A percentile compares a stretch with the other conserved stretches of the same genome.
These are phyloP conservation scores for Alternaria hordeiaustralica DNA, from an alignment of 2,329 filamentous ascomycete species.

Conservation along the genomic window DNA sequence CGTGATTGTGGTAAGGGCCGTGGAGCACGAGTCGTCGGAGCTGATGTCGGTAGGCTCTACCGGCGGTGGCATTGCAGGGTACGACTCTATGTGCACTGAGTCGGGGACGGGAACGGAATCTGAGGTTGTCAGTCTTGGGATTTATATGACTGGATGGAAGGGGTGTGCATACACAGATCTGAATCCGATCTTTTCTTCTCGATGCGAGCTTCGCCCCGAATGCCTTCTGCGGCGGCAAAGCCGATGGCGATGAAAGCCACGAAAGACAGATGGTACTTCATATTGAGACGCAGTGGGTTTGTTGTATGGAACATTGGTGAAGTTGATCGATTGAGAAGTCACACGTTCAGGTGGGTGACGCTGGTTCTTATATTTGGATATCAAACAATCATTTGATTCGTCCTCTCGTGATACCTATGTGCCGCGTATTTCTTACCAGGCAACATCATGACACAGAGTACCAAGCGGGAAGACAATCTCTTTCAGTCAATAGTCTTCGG, in stretches of 20 bases:
- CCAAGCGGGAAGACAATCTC: not conserved
- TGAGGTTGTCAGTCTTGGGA: not conserved
- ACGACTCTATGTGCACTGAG: not conserved
- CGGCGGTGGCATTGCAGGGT: not conserved
- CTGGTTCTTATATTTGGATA: not conserved
- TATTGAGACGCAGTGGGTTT: conserved; percentile 13
- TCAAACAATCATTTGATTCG: not conserved
- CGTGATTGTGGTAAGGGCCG: not conserved
- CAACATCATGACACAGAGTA: not conserved
- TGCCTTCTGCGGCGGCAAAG: conserved; percentile 44
- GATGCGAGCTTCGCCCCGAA: conserved; percentile 30
- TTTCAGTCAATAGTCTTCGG: not conserved
- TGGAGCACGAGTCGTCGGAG: not conserved
- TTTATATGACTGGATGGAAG: not conserved
- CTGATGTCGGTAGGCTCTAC: not conserved
- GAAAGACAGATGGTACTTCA: conserved; percentile 35
- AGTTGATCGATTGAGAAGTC: not conserved
- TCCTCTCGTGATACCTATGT: not conserved
- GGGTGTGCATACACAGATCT: conserved; percentile 32
- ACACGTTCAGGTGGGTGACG: no score
- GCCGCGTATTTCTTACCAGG: not conserved
- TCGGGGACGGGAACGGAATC: not conserved
- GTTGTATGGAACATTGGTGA: not conserved
- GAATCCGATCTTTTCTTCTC: conserved; percentile 23
- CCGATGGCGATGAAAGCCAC: conserved; percentile 47